Evolutionary conservation across 2,329 filamentous ascomycete genomes (phyloP).

Genomic region (Penicillium olsonii): DNA sequence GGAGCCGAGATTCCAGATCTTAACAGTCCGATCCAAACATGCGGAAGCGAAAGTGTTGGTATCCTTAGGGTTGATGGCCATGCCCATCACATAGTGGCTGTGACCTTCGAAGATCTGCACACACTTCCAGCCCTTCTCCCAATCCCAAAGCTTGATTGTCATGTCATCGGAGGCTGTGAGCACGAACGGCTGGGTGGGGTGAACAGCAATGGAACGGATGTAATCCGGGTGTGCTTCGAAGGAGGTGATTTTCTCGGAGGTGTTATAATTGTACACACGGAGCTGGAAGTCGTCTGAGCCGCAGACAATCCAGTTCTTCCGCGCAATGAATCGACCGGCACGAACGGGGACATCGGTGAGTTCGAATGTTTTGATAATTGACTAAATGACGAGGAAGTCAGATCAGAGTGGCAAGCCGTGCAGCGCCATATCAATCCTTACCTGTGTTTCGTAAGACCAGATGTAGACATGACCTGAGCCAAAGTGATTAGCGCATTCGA

Average conservation of each 20-base stretch:
- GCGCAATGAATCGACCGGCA: slow-evolving; percentile 91
- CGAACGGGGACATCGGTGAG: slow-evolving; percentile 97
- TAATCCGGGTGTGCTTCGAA: slow-evolving; percentile 99
- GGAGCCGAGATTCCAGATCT: slow-evolving; percentile 95
- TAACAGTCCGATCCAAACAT: slow-evolving; percentile 93
- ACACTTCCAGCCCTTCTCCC: slow-evolving; percentile 98
- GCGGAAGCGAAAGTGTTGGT: slow-evolving; percentile 91
- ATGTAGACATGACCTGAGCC: slow-evolving; percentile 89
- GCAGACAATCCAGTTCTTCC: slow-evolving; percentile 99
- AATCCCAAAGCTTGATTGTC: slow-evolving; percentile 99
- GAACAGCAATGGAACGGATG: slow-evolving; percentile 93
- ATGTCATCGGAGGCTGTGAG: slow-evolving; percentile 97
- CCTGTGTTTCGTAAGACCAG: slow-evolving; percentile 95
- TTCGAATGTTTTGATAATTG: slow-evolving; percentile 98
- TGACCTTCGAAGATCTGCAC: slow-evolving; percentile 97
- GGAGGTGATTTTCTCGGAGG: slow-evolving; percentile 94
- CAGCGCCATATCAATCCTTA: slow-evolving; percentile 28
- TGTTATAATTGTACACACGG: slow-evolving; percentile 98
- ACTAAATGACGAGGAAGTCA: slow-evolving; percentile 46
- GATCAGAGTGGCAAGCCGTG: slow-evolving; percentile 2
- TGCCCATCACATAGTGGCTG: slow-evolving; percentile 93
- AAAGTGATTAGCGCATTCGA: slow-evolving; percentile 27
- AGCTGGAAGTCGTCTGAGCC: slow-evolving; percentile 89
- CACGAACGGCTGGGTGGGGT: slow-evolving; percentile 93
- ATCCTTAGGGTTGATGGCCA: slow-evolving; percentile 97